Percentiles rank a stretch among this genome's conserved stretches.
These are phyloP conservation scores for Artemisia argyi DNA, from an alignment of 129 eudicot genomes.

Conservation along the genomic window DNA sequence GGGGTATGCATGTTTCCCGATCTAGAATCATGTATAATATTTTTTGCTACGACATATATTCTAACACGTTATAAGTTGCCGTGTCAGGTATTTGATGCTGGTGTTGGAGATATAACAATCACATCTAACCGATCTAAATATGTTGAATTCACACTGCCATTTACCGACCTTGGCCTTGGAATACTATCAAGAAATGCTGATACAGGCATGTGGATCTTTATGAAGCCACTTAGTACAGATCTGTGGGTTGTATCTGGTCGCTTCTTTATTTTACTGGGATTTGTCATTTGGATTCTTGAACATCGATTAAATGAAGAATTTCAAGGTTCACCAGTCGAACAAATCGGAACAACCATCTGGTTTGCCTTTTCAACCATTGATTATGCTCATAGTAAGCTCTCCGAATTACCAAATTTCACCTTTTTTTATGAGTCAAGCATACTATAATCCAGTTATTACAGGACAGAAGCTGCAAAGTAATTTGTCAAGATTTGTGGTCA, in stretches of 20 bases:
- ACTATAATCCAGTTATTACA: constrained; percentile 13
- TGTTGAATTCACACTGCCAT: not conserved
- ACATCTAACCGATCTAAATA: not conserved
- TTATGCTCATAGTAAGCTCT: constrained; percentile 40
- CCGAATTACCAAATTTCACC: too few relatives aligned
- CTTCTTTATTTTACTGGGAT: not conserved
- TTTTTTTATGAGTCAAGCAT: not conserved
- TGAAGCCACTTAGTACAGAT: not conserved
- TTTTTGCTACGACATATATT: not conserved
- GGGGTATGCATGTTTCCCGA: not conserved
- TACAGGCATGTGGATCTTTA: constrained; percentile 1
- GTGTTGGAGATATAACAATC: not conserved
- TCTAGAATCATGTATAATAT: not conserved
- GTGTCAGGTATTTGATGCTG: not conserved
- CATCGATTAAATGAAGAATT: not conserved
- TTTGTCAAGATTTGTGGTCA: constrained; percentile 41
- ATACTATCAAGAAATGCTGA: not conserved
- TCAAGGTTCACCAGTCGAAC: constrained; percentile 32
- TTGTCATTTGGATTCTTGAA: not conserved
- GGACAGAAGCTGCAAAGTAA: constrained; percentile 46
- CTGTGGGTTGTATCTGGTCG: not conserved
- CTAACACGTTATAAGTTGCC: not conserved
- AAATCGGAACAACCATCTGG: constrained; percentile 39
- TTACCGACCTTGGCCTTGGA: not conserved
- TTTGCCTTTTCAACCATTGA: constrained; percentile 43